Conservation (phyloP, 352 stramenopile species). For the Globisporangium apiculatum region DNA sequence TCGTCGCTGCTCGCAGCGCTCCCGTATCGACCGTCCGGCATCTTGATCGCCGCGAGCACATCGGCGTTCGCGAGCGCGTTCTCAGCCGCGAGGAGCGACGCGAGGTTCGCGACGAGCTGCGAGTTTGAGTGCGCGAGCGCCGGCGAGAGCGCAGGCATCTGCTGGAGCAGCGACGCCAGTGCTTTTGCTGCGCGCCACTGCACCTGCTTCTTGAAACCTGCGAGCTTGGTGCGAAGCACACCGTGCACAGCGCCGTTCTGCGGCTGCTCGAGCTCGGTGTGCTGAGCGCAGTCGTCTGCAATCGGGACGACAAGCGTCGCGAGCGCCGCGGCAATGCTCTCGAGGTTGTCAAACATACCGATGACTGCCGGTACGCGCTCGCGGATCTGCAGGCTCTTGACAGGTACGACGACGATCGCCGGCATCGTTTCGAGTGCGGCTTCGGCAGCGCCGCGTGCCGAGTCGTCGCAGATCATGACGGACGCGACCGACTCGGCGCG, state of each 20-base stretch:
- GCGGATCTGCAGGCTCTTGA: conserved; percentile 50
- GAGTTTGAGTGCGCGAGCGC: conserved; percentile 43
- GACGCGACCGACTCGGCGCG: conserved; percentile 31
- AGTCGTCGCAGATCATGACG: conserved; percentile 9
- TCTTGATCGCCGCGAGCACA: conserved; percentile 11
- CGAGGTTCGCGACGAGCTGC: conserved; percentile 56
- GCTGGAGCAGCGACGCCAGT: conserved; percentile 58
- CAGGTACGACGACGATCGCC: conserved; percentile 21
- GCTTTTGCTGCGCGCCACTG: conserved; percentile 78
- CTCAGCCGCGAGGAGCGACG: conserved; percentile 44
- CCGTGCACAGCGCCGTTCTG: conserved; percentile 61
- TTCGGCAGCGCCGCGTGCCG: not conserved
- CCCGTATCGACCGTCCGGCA: conserved; percentile 16
- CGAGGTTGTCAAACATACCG: conserved; percentile 73
- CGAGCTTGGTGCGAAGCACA: conserved; percentile 47
- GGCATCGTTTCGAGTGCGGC: not conserved
- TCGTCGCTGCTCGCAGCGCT: conserved; percentile 8
- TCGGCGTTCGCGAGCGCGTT: conserved; percentile 27
- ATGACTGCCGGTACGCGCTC: conserved; percentile 70
- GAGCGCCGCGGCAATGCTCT: conserved; percentile 41
- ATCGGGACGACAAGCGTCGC: conserved; percentile 38
- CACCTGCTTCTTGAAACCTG: conserved; percentile 72
- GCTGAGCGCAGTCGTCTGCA: conserved; percentile 21
- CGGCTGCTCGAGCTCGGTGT: conserved; percentile 45
- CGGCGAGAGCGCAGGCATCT: conserved; percentile 40